Conservation (phyloP, 768 basidiomycete genomes). For the Termitomyces sp. region DNA sequence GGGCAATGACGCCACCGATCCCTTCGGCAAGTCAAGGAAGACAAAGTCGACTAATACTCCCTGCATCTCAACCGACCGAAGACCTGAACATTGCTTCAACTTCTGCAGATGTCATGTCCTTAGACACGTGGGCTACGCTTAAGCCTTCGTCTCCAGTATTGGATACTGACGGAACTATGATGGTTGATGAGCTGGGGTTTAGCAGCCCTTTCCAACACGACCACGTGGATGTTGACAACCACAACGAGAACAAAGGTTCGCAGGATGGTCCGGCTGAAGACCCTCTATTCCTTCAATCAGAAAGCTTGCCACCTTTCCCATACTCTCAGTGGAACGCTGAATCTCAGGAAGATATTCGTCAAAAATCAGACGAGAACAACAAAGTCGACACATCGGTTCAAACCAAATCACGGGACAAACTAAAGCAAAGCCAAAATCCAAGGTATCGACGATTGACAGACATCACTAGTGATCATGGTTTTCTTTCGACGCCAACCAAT, state of each 20-base stretch:
- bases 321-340: slow-evolving; percentile 40
- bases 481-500: slow-evolving; percentile 24
- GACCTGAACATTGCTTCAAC: slow-evolving; percentile 5
- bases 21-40: slow-evolving; percentile 12
- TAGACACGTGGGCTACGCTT: slow-evolving; percentile 18
- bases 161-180: slow-evolving; percentile 15
- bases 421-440: slow-evolving; percentile 9
- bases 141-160: slow-evolving; percentile 15
- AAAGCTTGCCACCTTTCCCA: slow-evolving; percentile 49
- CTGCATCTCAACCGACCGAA: slow-evolving; percentile 7
- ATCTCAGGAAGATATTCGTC: slow-evolving; percentile 2
- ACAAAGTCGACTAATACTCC: slow-evolving; percentile 7
- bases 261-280: slow-evolving; percentile 5
- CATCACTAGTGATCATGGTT: slow-evolving; percentile 36
- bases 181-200: slow-evolving; percentile 21
- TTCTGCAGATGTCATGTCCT: slow-evolving; percentile 9
- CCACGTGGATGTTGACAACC: slow-evolving; percentile 1
- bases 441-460: slow-evolving; percentile 47
- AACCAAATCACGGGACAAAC: slow-evolving; percentile 8
- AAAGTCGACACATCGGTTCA: slow-evolving; percentile 29
- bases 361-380: slow-evolving; percentile 17
- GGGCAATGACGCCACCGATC: slow-evolving; percentile 13
- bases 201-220: slow-evolving; percentile 13
- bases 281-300: slow-evolving; percentile 46
- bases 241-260: neutral